These are phyloP conservation scores for Phanerodontia chrysosporium DNA, from an alignment of 768 basidiomycete species.

Conservation along the genomic window DNA sequence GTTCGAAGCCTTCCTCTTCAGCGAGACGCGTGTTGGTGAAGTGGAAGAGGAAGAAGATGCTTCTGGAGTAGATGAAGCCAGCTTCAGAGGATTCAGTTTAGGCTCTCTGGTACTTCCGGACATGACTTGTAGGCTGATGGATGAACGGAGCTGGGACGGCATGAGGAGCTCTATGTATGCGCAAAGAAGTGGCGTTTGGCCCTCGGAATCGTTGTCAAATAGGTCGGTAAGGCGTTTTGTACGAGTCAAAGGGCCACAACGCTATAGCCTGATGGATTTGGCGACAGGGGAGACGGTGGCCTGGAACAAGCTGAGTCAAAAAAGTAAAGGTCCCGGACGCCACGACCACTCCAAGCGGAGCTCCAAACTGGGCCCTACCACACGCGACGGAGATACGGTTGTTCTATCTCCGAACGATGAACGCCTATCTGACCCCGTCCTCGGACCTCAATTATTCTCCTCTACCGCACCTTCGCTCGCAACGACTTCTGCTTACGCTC, in stretches of 20 bases:
- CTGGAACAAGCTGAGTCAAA: not conserved
- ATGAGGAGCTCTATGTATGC: not conserved
- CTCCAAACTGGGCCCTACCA: not conserved
- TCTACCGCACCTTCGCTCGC: too few species aligned
- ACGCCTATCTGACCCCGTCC: too few species aligned
- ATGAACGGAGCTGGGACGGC: conserved; percentile 1
- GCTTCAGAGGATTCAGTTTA: not conserved
- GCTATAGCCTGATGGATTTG: not conserved
- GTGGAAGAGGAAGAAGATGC: not conserved
- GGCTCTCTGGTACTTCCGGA: not conserved
- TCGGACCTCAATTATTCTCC: too few species aligned
- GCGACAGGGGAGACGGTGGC: not conserved
- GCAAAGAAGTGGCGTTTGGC: not conserved
- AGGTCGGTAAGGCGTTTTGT: not conserved
- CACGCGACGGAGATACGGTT: too few species aligned
- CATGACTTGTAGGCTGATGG: not conserved
- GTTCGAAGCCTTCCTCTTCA: conserved; percentile 4
- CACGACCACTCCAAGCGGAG: not conserved
- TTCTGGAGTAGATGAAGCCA: not conserved
- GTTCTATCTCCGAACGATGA: too few species aligned
- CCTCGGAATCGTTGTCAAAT: not conserved
- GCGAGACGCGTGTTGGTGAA: not conserved
- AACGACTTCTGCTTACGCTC: too few species aligned
- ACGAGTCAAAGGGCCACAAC: not conserved
- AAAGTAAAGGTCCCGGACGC: not conserved